Evolutionary conservation across 164 flowering plant species (phyloP).

Genomic region (Berberis vulgaris): DNA sequence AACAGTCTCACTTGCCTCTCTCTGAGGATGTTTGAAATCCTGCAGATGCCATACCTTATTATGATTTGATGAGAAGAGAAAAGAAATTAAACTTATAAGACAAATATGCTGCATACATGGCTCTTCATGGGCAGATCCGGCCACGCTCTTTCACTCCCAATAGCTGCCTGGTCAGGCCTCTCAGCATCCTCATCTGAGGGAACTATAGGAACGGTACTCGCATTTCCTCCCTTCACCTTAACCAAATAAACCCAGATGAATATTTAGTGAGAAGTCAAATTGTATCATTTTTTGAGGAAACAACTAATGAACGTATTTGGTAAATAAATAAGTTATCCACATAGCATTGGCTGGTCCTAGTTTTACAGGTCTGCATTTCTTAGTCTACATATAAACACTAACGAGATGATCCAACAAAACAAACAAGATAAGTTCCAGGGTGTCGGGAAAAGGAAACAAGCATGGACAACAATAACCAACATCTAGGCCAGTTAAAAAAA

Average conservation of each 20-base stretch:
- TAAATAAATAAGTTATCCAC: too few species aligned
- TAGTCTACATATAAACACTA: too few species aligned
- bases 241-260: constrained; percentile 16
- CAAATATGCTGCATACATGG: constrained; percentile 18
- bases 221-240: constrained; percentile 47
- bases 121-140: constrained; percentile 36
- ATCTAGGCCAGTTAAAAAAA: too few species aligned
- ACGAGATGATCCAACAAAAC: too few species aligned
- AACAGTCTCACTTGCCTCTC: constrained; percentile 36
- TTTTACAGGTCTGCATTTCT: too few species aligned
- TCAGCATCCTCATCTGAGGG: constrained; percentile 29
- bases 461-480: too few species aligned
- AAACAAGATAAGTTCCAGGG: too few species aligned
- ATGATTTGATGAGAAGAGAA: constrained; percentile 3
- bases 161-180: constrained; percentile 29
- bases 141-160: constrained; percentile 41
- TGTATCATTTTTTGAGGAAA: background rate
- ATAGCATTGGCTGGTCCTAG: too few species aligned
- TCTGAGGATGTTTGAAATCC: constrained; percentile 39
- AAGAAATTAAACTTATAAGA: background rate
- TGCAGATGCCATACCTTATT: constrained; percentile 5
- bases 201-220: constrained; percentile 22
- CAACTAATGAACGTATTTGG: too few species aligned
- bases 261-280: background rate
- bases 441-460: too few species aligned